Evolutionary conservation across 306 rosid species (phyloP).

Genomic region (Cicer bijugum): DNA sequence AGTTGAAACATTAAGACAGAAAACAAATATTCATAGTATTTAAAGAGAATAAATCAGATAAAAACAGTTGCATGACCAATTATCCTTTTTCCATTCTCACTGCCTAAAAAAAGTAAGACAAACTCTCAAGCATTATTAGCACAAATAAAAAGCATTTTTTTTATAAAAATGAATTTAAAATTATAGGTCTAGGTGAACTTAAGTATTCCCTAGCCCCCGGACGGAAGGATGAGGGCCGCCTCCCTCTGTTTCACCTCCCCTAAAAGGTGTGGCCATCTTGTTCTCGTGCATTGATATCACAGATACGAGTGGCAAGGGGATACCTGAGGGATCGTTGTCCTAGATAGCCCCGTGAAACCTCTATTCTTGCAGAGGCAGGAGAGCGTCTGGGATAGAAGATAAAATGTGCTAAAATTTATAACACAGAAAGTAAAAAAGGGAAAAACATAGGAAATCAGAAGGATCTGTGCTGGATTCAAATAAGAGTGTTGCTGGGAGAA

Average conservation of each 20-base stretch:
- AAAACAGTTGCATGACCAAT: not conserved
- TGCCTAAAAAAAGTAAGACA: constrained; percentile 1
- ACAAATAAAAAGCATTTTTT: not conserved
- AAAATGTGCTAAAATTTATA: not conserved
- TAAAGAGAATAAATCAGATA: constrained; percentile 1
- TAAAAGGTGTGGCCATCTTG: no score
- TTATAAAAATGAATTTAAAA: constrained; percentile 6
- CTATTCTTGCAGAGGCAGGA: no score
- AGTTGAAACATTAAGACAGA: constrained; percentile 37
- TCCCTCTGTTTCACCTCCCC: no score
- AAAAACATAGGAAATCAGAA: not conserved
- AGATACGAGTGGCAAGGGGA: no score
- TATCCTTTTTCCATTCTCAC: constrained; percentile 26
- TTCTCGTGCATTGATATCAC: no score
- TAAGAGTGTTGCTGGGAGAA: not conserved
- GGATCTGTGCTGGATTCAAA: constrained; percentile 6
- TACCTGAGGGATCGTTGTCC: no score
- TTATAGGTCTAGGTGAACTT: no score
- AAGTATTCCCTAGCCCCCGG: no score
- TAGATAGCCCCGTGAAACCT: no score
- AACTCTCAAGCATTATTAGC: not conserved
- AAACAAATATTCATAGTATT: not conserved
- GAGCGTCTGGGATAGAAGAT: not conserved
- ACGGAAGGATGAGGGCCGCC: no score
- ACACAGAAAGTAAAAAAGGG: not conserved